Evolutionary conservation across 805 yeast genomes (phyloP).

Genomic region (Zygoascus bituminiphila): DNA sequence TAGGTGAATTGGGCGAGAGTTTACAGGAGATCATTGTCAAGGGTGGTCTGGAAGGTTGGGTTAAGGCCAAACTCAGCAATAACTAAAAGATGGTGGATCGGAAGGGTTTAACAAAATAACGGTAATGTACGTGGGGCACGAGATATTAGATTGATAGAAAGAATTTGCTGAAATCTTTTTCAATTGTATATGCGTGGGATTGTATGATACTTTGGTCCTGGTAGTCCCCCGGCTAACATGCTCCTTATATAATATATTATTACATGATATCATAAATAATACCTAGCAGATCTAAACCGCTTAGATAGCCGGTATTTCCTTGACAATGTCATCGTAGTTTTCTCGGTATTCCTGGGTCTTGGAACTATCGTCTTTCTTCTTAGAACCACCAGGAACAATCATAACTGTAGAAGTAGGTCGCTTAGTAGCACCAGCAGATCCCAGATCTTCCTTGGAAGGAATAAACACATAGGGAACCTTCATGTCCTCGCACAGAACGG

Average conservation of each 20-base stretch:
- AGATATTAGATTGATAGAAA: too few species aligned
- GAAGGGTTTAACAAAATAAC: too few species aligned
- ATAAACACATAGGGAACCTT: slow-evolving; percentile 87
- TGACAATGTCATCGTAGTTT: slow-evolving; percentile 84
- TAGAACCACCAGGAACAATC: slow-evolving; percentile 85
- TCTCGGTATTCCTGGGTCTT: slow-evolving; percentile 86
- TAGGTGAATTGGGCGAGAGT: slow-evolving; percentile 92
- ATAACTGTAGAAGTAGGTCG: slow-evolving; percentile 98
- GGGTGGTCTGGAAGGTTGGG: slow-evolving; percentile 99
- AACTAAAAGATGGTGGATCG: not conserved
- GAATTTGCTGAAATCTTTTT: too few species aligned
- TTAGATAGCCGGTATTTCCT: slow-evolving; percentile 48
- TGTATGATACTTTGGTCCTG: too few species aligned
- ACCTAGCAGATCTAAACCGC: not conserved
- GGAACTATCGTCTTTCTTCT: slow-evolving; percentile 50
- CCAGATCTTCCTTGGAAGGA: slow-evolving; percentile 96
- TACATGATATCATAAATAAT: not conserved
- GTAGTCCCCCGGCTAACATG: too few species aligned
- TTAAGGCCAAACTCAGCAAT: slow-evolving; percentile 39
- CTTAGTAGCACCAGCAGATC: slow-evolving; percentile 98
- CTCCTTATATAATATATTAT: not conserved
- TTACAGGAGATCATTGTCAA: slow-evolving; percentile 93
- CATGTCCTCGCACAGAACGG: slow-evolving; percentile 92
- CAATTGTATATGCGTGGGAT: too few species aligned
- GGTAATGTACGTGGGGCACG: too few species aligned